Evolutionary conservation across 1,284 basidiomycete genomes (phyloP).

Genomic region (Melampsora larici-populina): DNA sequence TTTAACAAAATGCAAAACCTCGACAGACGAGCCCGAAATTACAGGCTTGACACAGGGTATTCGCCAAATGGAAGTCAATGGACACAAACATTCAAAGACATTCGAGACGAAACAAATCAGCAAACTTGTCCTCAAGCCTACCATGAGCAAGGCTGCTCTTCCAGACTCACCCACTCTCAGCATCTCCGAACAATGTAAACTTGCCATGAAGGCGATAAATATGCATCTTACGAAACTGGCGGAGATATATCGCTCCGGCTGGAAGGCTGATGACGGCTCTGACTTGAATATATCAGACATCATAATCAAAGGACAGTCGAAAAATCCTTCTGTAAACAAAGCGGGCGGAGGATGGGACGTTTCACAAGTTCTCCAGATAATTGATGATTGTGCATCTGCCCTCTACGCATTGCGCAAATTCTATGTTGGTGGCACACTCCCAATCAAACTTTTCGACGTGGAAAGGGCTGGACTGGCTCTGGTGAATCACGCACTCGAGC

Average conservation of each 20-base stretch:
- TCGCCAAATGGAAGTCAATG: neutral
- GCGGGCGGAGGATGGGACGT: neutral
- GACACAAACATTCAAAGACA: neutral
- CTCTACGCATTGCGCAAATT: slow-evolving; percentile 30
- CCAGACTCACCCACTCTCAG: neutral
- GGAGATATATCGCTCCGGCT: slow-evolving; percentile 21
- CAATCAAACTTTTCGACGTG: slow-evolving; percentile 9
- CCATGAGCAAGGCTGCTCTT: neutral
- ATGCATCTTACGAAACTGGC: slow-evolving; percentile 25
- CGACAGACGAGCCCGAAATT: neutral
- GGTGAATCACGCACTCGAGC: slow-evolving; percentile 39
- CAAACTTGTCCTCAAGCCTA: neutral
- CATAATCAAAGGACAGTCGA: neutral
- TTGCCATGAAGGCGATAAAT: slow-evolving; percentile 35
- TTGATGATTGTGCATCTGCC: slow-evolving; percentile 19
- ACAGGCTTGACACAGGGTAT: neutral
- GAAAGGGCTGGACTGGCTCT: slow-evolving; percentile 40
- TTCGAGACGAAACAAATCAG: neutral
- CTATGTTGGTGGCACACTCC: neutral
- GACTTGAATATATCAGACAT: neutral
- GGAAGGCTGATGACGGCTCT: slow-evolving; percentile 18
- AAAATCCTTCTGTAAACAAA: neutral
- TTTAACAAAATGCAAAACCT: neutral
- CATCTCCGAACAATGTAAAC: slow-evolving; percentile 12
- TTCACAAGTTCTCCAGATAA: slow-evolving; percentile 5